These are phyloP conservation scores for Fusarium nodosum DNA, from an alignment of 2,329 filamentous ascomycete species.

Conservation along the genomic window DNA sequence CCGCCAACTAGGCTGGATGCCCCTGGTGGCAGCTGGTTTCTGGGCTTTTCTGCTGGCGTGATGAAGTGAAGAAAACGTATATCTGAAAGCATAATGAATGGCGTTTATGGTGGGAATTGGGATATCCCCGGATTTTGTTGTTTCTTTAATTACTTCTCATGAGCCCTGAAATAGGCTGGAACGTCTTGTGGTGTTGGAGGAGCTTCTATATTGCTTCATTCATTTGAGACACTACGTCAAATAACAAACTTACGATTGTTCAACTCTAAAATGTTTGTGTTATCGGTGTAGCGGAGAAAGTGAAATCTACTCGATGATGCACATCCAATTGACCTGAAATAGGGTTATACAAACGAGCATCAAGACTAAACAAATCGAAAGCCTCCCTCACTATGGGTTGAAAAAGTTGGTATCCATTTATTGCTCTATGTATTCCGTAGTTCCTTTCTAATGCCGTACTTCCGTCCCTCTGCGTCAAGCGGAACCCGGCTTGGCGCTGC, in stretches of 20 bases:
- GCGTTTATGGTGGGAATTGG: constrained; percentile 40
- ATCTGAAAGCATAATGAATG: constrained; percentile 44
- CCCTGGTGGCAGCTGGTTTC: constrained; percentile 56
- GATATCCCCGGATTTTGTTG: constrained; percentile 38
- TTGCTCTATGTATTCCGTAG: constrained; percentile 21
- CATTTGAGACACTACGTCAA: constrained; percentile 18
- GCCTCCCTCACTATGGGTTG: background rate
- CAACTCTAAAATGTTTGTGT: background rate
- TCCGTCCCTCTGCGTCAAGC: constrained; percentile 13
- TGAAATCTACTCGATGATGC: background rate
- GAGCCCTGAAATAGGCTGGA: background rate
- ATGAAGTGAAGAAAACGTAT: constrained; percentile 42
- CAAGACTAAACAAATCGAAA: background rate
- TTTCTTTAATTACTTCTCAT: constrained; percentile 1
- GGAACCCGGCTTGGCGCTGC: constrained; percentile 27
- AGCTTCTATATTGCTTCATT: constrained; percentile 28
- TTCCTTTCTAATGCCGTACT: constrained; percentile 16
- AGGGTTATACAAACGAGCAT: background rate
- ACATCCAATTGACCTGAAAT: background rate
- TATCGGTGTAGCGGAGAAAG: background rate
- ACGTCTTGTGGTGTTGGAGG: constrained; percentile 44
- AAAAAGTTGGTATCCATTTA: constrained; percentile 24
- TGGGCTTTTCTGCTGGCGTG: constrained; percentile 57
- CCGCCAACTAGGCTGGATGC: constrained; percentile 53
- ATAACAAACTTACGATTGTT: constrained; percentile 9